These are phyloP conservation scores for Ophiostoma tasmaniense DNA, from an alignment of 2,329 filamentous ascomycete genomes.

Conservation along the genomic window DNA sequence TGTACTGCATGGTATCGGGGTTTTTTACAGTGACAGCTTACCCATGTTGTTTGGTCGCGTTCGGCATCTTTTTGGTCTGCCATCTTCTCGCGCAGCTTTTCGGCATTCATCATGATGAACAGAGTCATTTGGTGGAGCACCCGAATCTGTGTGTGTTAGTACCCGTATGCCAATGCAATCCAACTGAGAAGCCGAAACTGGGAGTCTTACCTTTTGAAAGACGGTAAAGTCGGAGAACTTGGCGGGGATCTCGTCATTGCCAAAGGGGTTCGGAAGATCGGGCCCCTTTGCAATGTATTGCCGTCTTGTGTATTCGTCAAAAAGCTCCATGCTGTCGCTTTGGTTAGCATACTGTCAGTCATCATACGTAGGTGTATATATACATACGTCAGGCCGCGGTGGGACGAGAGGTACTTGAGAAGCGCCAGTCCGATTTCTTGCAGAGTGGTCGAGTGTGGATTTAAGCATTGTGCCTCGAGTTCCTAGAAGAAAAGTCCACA, in stretches of 20 bases:
- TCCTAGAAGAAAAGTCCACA: constrained; percentile 48
- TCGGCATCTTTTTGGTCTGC: constrained; percentile 72
- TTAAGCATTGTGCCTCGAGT: constrained; percentile 80
- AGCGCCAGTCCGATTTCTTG: constrained; percentile 76
- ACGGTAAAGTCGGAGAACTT: constrained; percentile 77
- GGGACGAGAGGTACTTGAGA: constrained; percentile 87
- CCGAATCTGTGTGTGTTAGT: constrained; percentile 43
- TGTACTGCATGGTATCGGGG: neutral
- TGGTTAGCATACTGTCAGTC: neutral
- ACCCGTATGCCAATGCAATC: neutral
- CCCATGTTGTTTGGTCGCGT: constrained; percentile 81
- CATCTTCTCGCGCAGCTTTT: constrained; percentile 80
- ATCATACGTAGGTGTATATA: neutral
- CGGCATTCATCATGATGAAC: constrained; percentile 81
- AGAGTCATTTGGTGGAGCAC: constrained; percentile 82
- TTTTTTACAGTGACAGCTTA: constrained; percentile 38
- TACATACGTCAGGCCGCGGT: constrained; percentile 79
- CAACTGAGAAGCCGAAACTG: neutral
- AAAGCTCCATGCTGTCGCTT: constrained; percentile 61
- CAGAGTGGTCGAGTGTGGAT: constrained; percentile 65
- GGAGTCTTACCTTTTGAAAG: constrained; percentile 57
- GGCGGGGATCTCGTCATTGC: constrained; percentile 60
- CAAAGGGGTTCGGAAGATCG: constrained; percentile 68
- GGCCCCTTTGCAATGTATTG: constrained; percentile 81
- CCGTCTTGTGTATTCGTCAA: constrained; percentile 86